Base-by-base conservation (phyloP, 176 grass and related monocot genomes). In the Raddia distichophylla region DNA sequence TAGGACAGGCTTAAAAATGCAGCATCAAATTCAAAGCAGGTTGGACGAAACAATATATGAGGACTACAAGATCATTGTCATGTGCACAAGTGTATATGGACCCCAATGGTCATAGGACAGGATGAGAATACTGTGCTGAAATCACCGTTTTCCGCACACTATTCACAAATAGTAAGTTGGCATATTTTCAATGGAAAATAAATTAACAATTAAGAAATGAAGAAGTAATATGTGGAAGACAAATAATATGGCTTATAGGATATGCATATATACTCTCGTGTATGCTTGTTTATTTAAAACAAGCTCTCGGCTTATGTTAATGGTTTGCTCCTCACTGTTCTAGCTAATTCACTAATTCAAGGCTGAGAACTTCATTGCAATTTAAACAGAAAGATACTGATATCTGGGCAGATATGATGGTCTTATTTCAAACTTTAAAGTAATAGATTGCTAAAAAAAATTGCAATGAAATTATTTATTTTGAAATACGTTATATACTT, bases 381-480 rank as follows among this genome's bases (percentile, higher is more conserved):
- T 15, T 43, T 54, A 57, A 80, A 69, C 35, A 44, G 64, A 80
- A 46, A 27, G 35, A 80, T 27, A 59, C 42, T 69, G 45, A 51
- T 58, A 27, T 57, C 42, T 45, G 40, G 5, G 22, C 19, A 46
- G 65, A 33, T 80, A 69, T 20, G 53, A 59, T 14, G 51, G 35
- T 6, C 55, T n/a, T 44, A 59, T 35, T 40, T 44, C 27, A 27
- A 27, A 27, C 27, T 27, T 27, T 27, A 27, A 27, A 27, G 27
- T 27, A 27, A 27, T 27, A 27, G 27, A 27, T 27, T 27, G 27
- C 27, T 27, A 27, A 27, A 27, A 27, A 27, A 27, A 27, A 27
- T 27, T 27, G 27, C 27, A 27, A 27, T 27, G 27, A 27, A 27
- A 27, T 27, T 0, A 27, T 27, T 27, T 27, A 27, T 27, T 27